Evolutionary conservation across 106 monocot species (phyloP).

Genomic region (Chionographis japonica): DNA sequence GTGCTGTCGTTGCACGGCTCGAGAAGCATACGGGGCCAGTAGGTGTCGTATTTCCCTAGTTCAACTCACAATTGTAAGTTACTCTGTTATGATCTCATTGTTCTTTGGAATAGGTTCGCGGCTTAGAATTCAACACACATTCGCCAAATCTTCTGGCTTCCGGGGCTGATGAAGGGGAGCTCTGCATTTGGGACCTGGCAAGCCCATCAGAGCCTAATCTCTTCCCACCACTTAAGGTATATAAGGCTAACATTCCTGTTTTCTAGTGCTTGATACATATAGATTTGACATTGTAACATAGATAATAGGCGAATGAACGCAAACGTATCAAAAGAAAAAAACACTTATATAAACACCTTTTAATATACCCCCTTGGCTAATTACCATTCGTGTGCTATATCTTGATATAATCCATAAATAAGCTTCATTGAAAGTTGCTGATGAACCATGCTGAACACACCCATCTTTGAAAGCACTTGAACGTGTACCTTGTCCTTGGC

Average conservation of each 20-base stretch:
- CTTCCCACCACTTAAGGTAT: slow-evolving; percentile 81
- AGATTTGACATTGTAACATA: background rate
- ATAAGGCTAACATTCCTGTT: background rate
- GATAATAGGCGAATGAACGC: no score
- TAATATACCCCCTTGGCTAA: no score
- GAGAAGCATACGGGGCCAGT: slow-evolving; percentile 87
- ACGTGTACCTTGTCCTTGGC: no score
- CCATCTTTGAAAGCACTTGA: no score
- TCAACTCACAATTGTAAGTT: background rate
- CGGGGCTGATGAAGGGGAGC: slow-evolving; percentile 92
- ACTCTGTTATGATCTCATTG: background rate
- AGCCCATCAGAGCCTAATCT: slow-evolving; percentile 66
- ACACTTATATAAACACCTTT: no score
- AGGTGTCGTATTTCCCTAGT: slow-evolving; percentile 2
- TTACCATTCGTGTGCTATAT: no score
- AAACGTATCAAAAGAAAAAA: no score
- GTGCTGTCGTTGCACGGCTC: slow-evolving; percentile 59
- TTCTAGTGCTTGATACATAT: background rate
- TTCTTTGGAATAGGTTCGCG: slow-evolving; percentile 61
- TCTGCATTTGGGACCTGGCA: slow-evolving; percentile 90
- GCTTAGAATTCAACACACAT: slow-evolving; percentile 71
- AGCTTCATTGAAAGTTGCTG: no score
- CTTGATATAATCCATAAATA: no score
- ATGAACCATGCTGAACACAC: no score
- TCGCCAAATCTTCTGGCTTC: slow-evolving; percentile 86